Base-by-base conservation (phyloP, 2,329 filamentous ascomycete genomes). In the Ceratocystiopsis sp. region DNA sequence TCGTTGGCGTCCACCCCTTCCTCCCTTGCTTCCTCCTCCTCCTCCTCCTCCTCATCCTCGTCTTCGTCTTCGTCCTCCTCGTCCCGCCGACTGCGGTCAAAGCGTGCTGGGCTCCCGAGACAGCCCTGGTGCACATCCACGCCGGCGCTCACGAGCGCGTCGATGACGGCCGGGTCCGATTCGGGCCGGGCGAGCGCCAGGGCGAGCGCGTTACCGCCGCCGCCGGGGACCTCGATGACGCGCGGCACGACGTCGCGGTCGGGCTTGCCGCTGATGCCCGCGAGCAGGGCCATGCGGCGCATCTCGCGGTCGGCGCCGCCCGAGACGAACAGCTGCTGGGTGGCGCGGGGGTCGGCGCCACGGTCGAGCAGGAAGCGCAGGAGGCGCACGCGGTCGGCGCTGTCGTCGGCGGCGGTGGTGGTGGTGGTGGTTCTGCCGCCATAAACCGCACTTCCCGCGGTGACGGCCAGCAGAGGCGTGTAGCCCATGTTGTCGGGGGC, bases 191-290 rank as follows among this genome's bases (percentile, higher is more conserved):
- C 37, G 8, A 43, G 16, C 11, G 42, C 42, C 37, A 40, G 37
- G 19, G 32, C 42, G n/a, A 43, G 42, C 19, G 42, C 42, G 37
- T 36, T 40, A 37, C 42, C 42, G 37, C 16, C 18, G 15, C 42
- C 42, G 34, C 42, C 37, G 19, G 37, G 37, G 15, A 17, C 17
- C 13, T 25, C 29, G 25, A 25, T 13, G 25, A 38, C 16, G 37
- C 6, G 14, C 25, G 25, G 25, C 25, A 29, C 25, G 25, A 8
- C 10, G 25, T 29, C 25, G 25, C 5, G 4, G 19, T 21, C 19
- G 4, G 19, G 19, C 7, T 7, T 8, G 25, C 25, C 7, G 9
- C 25, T 4, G 25, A 8, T 8, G 5, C 25, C 25, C 25, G 25
- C 25, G 25, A 29, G 25, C 25, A 29, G 6, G 25, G 25, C 25